Conservation (phyloP, 2,329 filamentous ascomycete species). For the Balansia obtecta region DNA sequence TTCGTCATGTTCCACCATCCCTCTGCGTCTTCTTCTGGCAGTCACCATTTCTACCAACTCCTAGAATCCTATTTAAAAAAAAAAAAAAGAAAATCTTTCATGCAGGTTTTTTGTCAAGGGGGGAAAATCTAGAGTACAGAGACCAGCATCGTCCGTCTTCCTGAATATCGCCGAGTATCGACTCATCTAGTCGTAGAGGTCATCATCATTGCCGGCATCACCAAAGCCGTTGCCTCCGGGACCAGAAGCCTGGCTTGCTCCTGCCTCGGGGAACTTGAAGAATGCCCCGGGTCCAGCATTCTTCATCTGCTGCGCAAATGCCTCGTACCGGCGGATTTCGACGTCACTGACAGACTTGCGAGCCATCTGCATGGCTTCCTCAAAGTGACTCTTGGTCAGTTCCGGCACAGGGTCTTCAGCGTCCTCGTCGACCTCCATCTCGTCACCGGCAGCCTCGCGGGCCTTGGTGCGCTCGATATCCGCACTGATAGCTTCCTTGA, state of each 20-base stretch:
- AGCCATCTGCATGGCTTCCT: slow-evolving; percentile 95
- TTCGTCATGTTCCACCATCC: slow-evolving; percentile 1
- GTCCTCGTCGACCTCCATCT: slow-evolving; percentile 58
- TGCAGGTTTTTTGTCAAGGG: slow-evolving; percentile 23
- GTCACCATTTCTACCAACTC: slow-evolving; percentile 25
- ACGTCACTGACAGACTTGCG: slow-evolving; percentile 91
- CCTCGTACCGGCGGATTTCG: slow-evolving; percentile 96
- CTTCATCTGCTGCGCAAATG: slow-evolving; percentile 98
- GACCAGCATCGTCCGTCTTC: slow-evolving; percentile 11
- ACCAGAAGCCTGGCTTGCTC: slow-evolving; percentile 45
- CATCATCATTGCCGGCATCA: slow-evolving; percentile 85
- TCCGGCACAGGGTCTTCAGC: slow-evolving; percentile 88
- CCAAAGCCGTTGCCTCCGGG: slow-evolving; percentile 57
- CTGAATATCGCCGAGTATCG: slow-evolving; percentile 9
- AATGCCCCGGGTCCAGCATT: slow-evolving; percentile 88
- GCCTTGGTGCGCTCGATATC: slow-evolving; percentile 88
- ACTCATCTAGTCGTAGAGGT: slow-evolving; percentile 78
- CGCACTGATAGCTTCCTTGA: slow-evolving; percentile 84
- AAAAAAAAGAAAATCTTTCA: slow-evolving; percentile 9
- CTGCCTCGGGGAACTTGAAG: slow-evolving; percentile 89
- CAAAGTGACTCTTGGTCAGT: slow-evolving; percentile 92
- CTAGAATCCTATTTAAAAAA: slow-evolving; percentile 16
- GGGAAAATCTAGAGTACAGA: slow-evolving; percentile 37
- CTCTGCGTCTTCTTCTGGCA: slow-evolving; percentile 4
- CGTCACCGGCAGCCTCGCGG: slow-evolving; percentile 73